Percentiles rank a stretch among this genome's conserved stretches.
These are phyloP conservation scores for Coniosporium apollinis DNA, from an alignment of 495 filamentous ascomycete species.

Conservation along the genomic window DNA sequence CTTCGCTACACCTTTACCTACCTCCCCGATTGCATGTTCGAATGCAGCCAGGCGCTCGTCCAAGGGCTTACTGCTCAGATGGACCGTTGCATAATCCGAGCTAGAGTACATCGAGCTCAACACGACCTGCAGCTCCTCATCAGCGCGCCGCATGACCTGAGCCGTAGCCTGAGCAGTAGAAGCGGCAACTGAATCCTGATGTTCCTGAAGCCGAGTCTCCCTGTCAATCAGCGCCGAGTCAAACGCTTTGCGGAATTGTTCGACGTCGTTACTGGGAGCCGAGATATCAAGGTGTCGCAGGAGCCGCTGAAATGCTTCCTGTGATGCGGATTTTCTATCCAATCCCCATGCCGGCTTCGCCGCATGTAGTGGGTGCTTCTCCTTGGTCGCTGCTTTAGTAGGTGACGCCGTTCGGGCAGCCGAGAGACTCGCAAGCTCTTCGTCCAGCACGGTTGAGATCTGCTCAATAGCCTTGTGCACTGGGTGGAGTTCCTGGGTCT, in stretches of 20 bases:
- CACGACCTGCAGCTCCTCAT: neutral
- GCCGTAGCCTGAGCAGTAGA: neutral
- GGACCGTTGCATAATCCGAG: neutral
- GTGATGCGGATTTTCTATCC: neutral
- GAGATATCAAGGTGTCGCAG: neutral
- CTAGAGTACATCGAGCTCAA: neutral
- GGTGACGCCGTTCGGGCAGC: neutral
- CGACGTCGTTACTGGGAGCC: neutral
- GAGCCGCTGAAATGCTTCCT: neutral
- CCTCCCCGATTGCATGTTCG: too few relatives aligned
- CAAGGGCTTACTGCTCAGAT: too few relatives aligned
- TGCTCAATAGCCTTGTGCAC: neutral
- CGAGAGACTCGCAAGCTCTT: neutral
- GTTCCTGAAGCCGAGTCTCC: neutral
- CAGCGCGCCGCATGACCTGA: neutral
- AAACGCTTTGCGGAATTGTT: neutral
- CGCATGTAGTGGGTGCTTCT: neutral
- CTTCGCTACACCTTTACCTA: too few relatives aligned
- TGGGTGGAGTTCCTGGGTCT: neutral
- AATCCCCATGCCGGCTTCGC: neutral
- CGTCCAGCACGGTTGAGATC: neutral
- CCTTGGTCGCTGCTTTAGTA: neutral
- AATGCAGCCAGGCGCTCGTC: too few relatives aligned
- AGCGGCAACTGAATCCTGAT: neutral
- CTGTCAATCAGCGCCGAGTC: neutral